Evolutionary conservation across 768 basidiomycete species (phyloP), one percentile per base, ranked within the genome.

Genomic region (Pulveroboletus sp.): DNA sequence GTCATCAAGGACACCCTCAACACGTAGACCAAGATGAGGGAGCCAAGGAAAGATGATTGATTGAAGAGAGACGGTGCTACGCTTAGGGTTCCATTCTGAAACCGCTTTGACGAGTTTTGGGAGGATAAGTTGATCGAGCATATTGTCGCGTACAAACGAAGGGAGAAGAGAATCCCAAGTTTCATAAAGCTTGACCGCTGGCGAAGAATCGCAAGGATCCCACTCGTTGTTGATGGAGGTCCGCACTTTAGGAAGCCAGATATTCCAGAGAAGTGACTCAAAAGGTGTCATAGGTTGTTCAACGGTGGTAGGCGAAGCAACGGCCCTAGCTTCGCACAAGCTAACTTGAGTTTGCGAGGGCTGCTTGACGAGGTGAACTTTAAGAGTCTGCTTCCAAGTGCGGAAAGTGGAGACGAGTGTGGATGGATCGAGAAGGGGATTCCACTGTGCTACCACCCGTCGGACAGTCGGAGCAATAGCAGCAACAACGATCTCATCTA

Each of bases 201-300:
- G 83, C 14, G 79, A 71, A 4, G 93, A 83, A 35, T 82, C 72
- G 45, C 77, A 72, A 3, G 93, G 83, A 9, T 77, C 72, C 96
- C 96, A 99, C 30, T 93, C 87, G 66, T 99, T 98, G 69, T 98
- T 98, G 65, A 98, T 84, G 10, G 81, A 77, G 0, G 91, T 90
- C 26, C 96, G 82, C n/a, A 98, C 86, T 70, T 83, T 90, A 0
- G 96, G 96, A 26, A 99, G 72, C 96, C 94, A 99, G 9, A 89
- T 75, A 56, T 86, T 90, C 94, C 96, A 98, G 13, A 98, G 69
- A 24, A 98, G 74, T 52, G 86, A 90, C 64, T 99, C 96, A 64
- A 90, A 99, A 0, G 95, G 86, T 14, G 93, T 93, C 96, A 99
- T 99, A 3, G 76, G 75, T 54, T 70, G 75, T 52, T 81, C 81